Base-by-base conservation (phyloP, 768 basidiomycete species). In the Holtermannia corniformis region DNA sequence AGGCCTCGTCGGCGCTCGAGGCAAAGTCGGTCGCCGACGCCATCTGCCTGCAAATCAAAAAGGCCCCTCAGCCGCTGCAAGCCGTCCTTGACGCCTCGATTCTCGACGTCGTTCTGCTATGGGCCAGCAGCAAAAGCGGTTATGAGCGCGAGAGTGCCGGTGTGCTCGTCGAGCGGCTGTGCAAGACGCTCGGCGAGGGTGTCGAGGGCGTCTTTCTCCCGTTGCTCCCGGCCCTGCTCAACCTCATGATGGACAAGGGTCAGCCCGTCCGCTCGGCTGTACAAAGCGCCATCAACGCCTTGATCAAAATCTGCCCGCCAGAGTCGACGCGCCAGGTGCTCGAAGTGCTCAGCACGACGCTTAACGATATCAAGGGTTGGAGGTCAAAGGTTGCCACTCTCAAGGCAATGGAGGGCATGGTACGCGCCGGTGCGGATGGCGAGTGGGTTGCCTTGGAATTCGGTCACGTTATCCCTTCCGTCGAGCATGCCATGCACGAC, bases 401-500 rank as follows among this genome's bases (percentile, higher is more conserved):
- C 26, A 90, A 95, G 61, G 82, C 89, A 2, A 79, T 96, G 68
- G 87, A 82, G 68, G 75, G 71, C 42, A 83, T 90, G 58, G 84
- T 84, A 25, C 73, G 74, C 58, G 56, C 63, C 4, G 69, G 66
- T 23, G 64, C 64, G 1, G 76, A 76, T 41, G 32, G 32, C 10
- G 76, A 80, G 14, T 84, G 86, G 48, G 85, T 95, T 47, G 90
- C 88, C n/a, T 79, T 81, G 26, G 83, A 92, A 65, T 76, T 97
- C 32, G 91, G 82, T 14, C 75, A 76, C 10, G 81, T 87, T 43
- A 79, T 97, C 44, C 92, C 92, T 19, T 84, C 82, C 63, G 82
- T 97, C 12, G 90, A 92, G 69, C 76, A 75, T 28, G 83, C 89
- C 4, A 91, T 97, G 91, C 88, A 93, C 64, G 93, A 97, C 74